Evolutionary conservation across 768 basidiomycete species (phyloP), one percentile per base, ranked within the genome.

Genomic region (Leccinellum rugosiceps): DNA sequence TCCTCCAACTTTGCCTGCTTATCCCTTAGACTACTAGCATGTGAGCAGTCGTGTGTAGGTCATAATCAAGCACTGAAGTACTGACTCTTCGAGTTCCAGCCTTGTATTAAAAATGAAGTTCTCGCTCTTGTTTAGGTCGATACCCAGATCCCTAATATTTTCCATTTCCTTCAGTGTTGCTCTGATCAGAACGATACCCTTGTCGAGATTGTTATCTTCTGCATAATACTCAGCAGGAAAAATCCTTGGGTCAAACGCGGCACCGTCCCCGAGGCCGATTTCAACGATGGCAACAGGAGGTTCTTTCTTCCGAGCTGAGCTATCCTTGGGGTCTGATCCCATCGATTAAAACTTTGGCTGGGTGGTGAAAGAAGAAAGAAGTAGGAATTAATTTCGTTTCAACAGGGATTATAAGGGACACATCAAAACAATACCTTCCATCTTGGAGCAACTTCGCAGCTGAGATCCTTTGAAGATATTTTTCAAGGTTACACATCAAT

Each of bases 101-200:
- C 53, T 60, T 2, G 62, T 57, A 5, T 52, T 25, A 2, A 3
- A 32, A 19, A 57, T 2, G 11, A 60, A 64, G 4, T 43, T 21
- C 0, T 8, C 13, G 17, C 56, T 41, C 6, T 32, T 5, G 47
- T 43, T 25, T 7, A 48, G 35, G 43, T 63, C 56, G 38, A 47
- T n/a, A 6, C 56, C 51, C 14, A 60, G 3, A 1, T 44, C 1
- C 0, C 0, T 10, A 4, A 63, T 59, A n/a, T 7, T 19, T 0
- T 3, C 13, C 45, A 63, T 59, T 17, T 63, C 61, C 0, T 59
- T 28, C 13, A 60, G 17, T 4, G 63, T 64, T 13, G 55, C 52
- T 13, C 0, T 11, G 3, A 64, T 30, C 11, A 64, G 19, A 17
- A 56, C 0, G 6, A 3, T 14, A 3, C 62, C 62, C 23, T 47